These are phyloP conservation scores for Stenogyne calaminthoides DNA, from an alignment of 305 asterid genomes.

Conservation along the genomic window DNA sequence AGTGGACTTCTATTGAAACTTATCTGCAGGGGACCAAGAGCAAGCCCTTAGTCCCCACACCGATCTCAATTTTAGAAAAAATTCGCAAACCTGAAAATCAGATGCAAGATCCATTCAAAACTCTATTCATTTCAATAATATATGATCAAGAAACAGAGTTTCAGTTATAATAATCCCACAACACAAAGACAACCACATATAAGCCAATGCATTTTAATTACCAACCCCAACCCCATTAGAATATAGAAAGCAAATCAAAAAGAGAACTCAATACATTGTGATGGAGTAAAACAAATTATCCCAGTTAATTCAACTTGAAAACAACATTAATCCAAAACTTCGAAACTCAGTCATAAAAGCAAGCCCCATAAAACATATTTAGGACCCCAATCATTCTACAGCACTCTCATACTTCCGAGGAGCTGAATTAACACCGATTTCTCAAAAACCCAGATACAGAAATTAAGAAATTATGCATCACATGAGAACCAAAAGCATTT, in stretches of 20 bases:
- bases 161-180: neutral
- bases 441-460: neutral
- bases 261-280: neutral
- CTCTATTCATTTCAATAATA: slow-evolving; percentile 10
- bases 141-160: neutral
- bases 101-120: slow-evolving; percentile 20
- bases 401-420: slow-evolving; percentile 10
- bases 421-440: slow-evolving; percentile 15
- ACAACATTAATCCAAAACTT: neutral
- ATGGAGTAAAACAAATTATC: neutral
- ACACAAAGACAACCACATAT: neutral
- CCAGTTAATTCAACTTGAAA: neutral
- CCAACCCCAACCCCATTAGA: neutral
- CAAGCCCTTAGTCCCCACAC: slow-evolving; percentile 82
- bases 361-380: neutral
- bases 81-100: slow-evolving; percentile 32
- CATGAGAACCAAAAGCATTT: neutral
- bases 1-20: slow-evolving; percentile 34
- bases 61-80: slow-evolving; percentile 25
- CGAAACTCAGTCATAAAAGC: neutral
- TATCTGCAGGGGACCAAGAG: slow-evolving; percentile 93
- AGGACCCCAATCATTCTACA: slow-evolving; percentile 22
- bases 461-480: neutral
- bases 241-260: neutral
- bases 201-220: neutral